phyloP scores from a whole-genome alignment of 108 stramenopile genomes.

The Fragilaria crotonensis region DNA sequence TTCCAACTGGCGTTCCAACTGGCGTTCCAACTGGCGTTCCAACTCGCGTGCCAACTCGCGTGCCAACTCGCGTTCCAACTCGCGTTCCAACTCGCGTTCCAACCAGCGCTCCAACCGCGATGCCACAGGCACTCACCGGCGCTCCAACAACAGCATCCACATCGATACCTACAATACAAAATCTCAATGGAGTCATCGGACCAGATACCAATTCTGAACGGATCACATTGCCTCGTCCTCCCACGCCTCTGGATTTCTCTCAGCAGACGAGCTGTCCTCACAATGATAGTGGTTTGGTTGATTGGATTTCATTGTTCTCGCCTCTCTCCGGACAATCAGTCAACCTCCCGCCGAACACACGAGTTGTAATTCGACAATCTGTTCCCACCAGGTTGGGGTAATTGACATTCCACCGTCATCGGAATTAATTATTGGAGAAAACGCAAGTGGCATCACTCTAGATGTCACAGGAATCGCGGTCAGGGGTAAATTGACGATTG shows the following conservation, averaged over 20 bases:
- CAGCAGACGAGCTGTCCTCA: neutral
- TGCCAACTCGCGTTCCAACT: neutral
- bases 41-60: neutral
- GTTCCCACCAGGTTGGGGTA: slow-evolving; percentile 6
- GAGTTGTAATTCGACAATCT: slow-evolving; percentile 10
- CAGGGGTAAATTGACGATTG: slow-evolving; percentile 17
- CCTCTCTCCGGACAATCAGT: slow-evolving; percentile 11
- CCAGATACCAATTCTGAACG: neutral
- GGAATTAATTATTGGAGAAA: slow-evolving; percentile 28
- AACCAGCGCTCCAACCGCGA: neutral
- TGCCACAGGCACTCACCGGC: neutral
- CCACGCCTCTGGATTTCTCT: neutral
- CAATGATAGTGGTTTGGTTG: neutral
- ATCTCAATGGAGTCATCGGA: neutral
- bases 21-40: too few species aligned
- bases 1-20: neutral
- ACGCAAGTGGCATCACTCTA: slow-evolving; percentile 17
- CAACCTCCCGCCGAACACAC: slow-evolving; percentile 13
- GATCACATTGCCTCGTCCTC: neutral
- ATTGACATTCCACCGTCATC: slow-evolving; percentile 25
- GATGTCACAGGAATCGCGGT: slow-evolving; percentile 19
- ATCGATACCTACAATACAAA: neutral
- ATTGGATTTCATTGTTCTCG: neutral
- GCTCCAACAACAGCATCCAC: neutral
- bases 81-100: neutral